Conservation (phyloP, 2,329 filamentous ascomycete species). For the Chrysosphaeria jannelii region DNA sequence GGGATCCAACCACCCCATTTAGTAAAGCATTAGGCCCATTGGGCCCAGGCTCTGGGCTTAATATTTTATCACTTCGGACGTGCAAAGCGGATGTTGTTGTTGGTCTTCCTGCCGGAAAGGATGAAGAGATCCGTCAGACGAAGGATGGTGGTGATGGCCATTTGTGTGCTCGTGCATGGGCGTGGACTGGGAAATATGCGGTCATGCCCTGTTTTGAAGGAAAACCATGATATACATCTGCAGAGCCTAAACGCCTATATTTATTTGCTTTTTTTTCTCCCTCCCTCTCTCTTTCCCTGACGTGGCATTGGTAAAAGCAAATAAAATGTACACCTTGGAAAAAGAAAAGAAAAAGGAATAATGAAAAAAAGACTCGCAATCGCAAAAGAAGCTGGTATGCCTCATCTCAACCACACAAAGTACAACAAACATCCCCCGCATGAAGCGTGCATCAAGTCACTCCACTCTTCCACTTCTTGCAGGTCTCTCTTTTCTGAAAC, state of each 20-base stretch:
- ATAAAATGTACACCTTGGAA: too few relatives aligned
- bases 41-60: slow-evolving; percentile 37
- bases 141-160: slow-evolving; percentile 47
- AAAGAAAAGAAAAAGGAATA: slow-evolving; percentile 1
- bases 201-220: slow-evolving; percentile 65
- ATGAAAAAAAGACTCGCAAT: slow-evolving; percentile 1
- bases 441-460: too few relatives aligned
- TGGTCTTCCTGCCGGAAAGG: slow-evolving; percentile 46
- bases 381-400: too few relatives aligned
- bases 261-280: neutral
- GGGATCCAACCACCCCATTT: slow-evolving; percentile 75
- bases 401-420: too few relatives aligned
- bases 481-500: too few relatives aligned
- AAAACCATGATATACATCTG: too few relatives aligned
- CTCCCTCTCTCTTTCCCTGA: neutral
- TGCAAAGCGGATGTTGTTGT: slow-evolving; percentile 95
- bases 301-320: neutral
- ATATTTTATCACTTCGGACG: slow-evolving; percentile 63
- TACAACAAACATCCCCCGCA: too few relatives aligned
- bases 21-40: slow-evolving; percentile 58
- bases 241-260: too few relatives aligned
- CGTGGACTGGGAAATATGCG: slow-evolving; percentile 88
- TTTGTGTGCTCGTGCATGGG: slow-evolving; percentile 50
- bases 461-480: too few relatives aligned
- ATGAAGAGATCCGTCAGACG: slow-evolving; percentile 43